Evolutionary conservation across 73 alveolate genomes (phyloP), one percentile per base, ranked within the genome.

Genomic region (Blepharisma stoltei): DNA sequence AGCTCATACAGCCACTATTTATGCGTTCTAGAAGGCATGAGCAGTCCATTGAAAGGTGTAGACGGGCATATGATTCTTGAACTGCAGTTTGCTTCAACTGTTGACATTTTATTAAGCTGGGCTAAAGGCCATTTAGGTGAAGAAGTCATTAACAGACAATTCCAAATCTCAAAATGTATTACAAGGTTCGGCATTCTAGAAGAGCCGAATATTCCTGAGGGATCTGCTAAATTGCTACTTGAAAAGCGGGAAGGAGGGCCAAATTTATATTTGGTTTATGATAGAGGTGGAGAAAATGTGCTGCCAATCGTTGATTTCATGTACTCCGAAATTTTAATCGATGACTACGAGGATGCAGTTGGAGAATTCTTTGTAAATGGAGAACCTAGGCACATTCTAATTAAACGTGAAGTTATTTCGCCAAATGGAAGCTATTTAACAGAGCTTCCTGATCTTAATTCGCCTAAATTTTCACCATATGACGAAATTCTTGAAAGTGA

Each of bases 101-200:
- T 60, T 8, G 46, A 60, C 5, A 60, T 60, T 20, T 38, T 60
- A 25, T 60, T 60, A 14, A 60, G 73, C 23, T 60, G 73, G 73
- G 73, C 73, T 14, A 60, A 60, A 25, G 73, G 73, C 48, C 23
- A 60, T 60, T 18, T 60, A 18, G 73, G 73, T 18, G 73, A 60
- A 60, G 73, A 60, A 25, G 73, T 60, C 23, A 60, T 60, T 60
- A 14, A n/a, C 2, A 60, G 46, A 60, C 73, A n/a, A 9, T 60
- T 60, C 45, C 45, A 14, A 20, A 60, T 14, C 18, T n/a, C 14
- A 60, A 60, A 60, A 8, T 60, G 73, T 60, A 38, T 60, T n/a
- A 60, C 73, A 20, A 1, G 45, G 73, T 60, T 60, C 23, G 14
- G 47, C 11, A n/a, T 60, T 1, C 46, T 60, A 1, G 23, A n/a